phyloP scores from a whole-genome alignment of 23 red algal genomes.

The Gracilaria vermiculophylla region DNA sequence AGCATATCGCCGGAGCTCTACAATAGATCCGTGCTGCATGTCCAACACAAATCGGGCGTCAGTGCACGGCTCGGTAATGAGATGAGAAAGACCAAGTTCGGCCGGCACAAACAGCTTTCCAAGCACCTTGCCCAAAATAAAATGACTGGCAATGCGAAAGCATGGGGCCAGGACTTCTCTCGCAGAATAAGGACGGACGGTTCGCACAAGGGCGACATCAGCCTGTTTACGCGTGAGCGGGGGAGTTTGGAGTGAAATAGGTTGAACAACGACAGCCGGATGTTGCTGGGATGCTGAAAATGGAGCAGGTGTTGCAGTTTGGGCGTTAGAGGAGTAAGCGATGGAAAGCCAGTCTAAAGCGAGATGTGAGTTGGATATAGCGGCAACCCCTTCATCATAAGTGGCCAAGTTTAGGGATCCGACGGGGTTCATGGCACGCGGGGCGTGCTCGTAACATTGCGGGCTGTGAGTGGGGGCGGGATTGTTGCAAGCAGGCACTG shows the following conservation, averaged over 20 bases:
- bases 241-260: neutral
- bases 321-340: constrained; percentile 8
- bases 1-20: constrained; percentile 49
- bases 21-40: constrained; percentile 35
- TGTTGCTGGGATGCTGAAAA: neutral
- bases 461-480: neutral
- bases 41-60: constrained; percentile 55
- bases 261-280: neutral
- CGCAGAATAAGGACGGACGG: constrained; percentile 25
- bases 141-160: constrained; percentile 25
- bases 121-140: constrained; percentile 20
- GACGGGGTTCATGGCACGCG: constrained; percentile 72
- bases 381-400: constrained; percentile 61
- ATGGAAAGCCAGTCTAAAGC: constrained; percentile 51
- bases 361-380: constrained; percentile 25
- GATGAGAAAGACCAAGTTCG: constrained; percentile 35
- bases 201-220: neutral
- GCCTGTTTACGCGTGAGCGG: constrained; percentile 30
- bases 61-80: constrained; percentile 15
- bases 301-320: neutral
- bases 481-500: neutral
- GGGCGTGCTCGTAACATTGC: constrained; percentile 54
- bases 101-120: constrained; percentile 25
- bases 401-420: constrained; percentile 49
- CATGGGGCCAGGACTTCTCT: constrained; percentile 35